Percentiles rank a stretch among this genome's conserved stretches.
These are phyloP conservation scores for Fraxinus dipetala DNA, from an alignment of 305 asterid species.

Conservation along the genomic window DNA sequence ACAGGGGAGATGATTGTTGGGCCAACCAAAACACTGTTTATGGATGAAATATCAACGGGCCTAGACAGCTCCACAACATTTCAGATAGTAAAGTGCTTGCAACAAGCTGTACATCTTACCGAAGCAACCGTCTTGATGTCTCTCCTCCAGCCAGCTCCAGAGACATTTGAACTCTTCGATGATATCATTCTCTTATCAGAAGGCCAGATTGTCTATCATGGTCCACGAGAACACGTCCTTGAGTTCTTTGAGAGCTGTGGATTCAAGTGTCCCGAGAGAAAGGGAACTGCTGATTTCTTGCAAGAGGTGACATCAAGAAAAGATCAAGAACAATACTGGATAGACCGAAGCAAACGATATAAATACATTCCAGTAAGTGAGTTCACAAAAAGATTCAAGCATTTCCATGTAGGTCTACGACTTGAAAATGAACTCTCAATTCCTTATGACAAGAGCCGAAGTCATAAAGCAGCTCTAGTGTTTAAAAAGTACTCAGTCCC, in stretches of 20 bases:
- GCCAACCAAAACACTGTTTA: slow-evolving; percentile 17
- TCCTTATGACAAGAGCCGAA: slow-evolving; percentile 23
- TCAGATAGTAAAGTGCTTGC: slow-evolving; percentile 25
- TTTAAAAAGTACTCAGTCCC: slow-evolving; percentile 24
- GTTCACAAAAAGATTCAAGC: slow-evolving; percentile 23
- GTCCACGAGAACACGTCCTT: slow-evolving; percentile 19
- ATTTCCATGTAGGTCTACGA: slow-evolving; percentile 25
- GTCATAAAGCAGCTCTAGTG: slow-evolving; percentile 28
- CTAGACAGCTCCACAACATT: slow-evolving; percentile 24
- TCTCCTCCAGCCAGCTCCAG: slow-evolving; percentile 25
- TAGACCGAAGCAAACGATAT: slow-evolving; percentile 21
- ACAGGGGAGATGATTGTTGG: slow-evolving; percentile 23
- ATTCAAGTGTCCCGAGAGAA: slow-evolving; percentile 6
- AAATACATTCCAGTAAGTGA: slow-evolving; percentile 24
- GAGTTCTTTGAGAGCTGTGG: slow-evolving; percentile 15
- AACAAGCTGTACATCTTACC: slow-evolving; percentile 15
- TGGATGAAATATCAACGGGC: slow-evolving; percentile 23
- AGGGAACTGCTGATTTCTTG: slow-evolving; percentile 4
- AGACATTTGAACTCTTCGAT: slow-evolving; percentile 22
- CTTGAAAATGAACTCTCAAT: slow-evolving; percentile 26
- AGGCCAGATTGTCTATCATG: slow-evolving; percentile 22
- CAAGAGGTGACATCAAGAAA: slow-evolving; percentile 33
- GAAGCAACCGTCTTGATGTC: slow-evolving; percentile 20
- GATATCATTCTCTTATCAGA: slow-evolving; percentile 14
- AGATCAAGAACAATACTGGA: slow-evolving; percentile 36